phyloP scores from a whole-genome alignment of 768 basidiomycete species.

The Tremella mesenterica region DNA sequence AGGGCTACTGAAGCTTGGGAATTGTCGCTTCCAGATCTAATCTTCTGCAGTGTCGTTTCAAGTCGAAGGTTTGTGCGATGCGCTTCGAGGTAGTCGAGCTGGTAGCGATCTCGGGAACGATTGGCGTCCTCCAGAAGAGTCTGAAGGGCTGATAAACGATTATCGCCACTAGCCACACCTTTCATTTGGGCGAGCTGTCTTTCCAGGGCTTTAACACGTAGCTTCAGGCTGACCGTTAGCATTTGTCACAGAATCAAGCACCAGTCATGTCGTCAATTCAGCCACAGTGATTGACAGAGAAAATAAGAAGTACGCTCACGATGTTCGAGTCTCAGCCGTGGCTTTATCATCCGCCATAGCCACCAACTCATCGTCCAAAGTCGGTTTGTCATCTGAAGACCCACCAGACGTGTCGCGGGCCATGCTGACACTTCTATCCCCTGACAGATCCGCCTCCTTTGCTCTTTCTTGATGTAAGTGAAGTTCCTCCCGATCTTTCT shows the following conservation, averaged over 20 bases:
- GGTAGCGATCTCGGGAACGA: slow-evolving; percentile 78
- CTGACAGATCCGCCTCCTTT: slow-evolving; percentile 66
- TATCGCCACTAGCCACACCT: slow-evolving; percentile 67
- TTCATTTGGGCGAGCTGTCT: slow-evolving; percentile 67
- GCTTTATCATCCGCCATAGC: slow-evolving; percentile 52
- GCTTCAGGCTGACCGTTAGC: slow-evolving; percentile 52
- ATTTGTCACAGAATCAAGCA: too few relatives aligned
- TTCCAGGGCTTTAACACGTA: slow-evolving; percentile 71
- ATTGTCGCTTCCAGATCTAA: slow-evolving; percentile 67
- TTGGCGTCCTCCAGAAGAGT: slow-evolving; percentile 86
- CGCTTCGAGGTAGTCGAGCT: slow-evolving; percentile 72
- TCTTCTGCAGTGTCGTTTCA: slow-evolving; percentile 76
- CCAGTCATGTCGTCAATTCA: neutral
- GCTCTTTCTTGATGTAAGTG: slow-evolving; percentile 85
- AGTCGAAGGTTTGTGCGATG: slow-evolving; percentile 75
- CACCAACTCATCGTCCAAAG: slow-evolving; percentile 76
- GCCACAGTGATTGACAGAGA: neutral
- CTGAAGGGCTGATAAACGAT: slow-evolving; percentile 73
- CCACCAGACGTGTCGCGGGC: slow-evolving; percentile 1
- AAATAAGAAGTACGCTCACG: slow-evolving; percentile 21
- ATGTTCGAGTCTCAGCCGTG: slow-evolving; percentile 72
- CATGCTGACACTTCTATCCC: too few relatives aligned
- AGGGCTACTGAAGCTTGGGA: slow-evolving; percentile 78
- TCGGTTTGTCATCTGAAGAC: slow-evolving; percentile 43
- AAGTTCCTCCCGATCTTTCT: slow-evolving; percentile 75